Evolutionary conservation across 2,329 filamentous ascomycete species (phyloP).

Genomic region (Phoma sp.): DNA sequence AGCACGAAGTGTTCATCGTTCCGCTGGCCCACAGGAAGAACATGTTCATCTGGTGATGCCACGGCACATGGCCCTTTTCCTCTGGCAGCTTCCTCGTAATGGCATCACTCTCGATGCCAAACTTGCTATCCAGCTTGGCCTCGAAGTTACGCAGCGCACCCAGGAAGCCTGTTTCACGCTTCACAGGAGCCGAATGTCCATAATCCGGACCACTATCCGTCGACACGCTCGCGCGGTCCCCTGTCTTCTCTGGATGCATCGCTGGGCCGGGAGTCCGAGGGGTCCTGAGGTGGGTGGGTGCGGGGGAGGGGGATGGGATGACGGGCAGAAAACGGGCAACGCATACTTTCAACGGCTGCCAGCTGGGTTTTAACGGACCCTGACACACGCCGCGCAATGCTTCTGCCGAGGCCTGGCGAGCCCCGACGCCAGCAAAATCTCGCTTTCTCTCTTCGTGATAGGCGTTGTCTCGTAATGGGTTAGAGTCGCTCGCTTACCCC

Average conservation of each 20-base stretch:
- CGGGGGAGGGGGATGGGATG: not conserved
- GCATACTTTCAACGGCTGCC: not conserved
- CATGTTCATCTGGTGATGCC: conserved; percentile 40
- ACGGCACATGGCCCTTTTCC: conserved; percentile 35
- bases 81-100: conserved; percentile 35
- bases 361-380: conserved; percentile 8
- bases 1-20: conserved; percentile 51
- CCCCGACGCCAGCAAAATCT: not conserved
- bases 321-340: not conserved
- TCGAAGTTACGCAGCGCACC: conserved; percentile 27
- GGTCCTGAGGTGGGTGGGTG: not conserved
- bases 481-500: conserved; percentile 14
- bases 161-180: conserved; percentile 24
- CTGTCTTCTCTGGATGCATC: conserved; percentile 26
- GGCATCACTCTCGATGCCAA: conserved; percentile 34
- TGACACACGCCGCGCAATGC: conserved; percentile 17
- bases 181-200: not conserved
- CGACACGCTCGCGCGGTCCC: conserved; percentile 19
- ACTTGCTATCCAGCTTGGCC: conserved; percentile 27
- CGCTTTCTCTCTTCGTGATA: not conserved
- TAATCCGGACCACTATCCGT: conserved; percentile 13
- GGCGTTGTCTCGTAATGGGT: conserved; percentile 21
- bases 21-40: conserved; percentile 55
- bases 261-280: not conserved
- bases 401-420: conserved; percentile 3